Conservation (phyloP, 352 stramenopile species). For the Phytophthora capsici region DNA sequence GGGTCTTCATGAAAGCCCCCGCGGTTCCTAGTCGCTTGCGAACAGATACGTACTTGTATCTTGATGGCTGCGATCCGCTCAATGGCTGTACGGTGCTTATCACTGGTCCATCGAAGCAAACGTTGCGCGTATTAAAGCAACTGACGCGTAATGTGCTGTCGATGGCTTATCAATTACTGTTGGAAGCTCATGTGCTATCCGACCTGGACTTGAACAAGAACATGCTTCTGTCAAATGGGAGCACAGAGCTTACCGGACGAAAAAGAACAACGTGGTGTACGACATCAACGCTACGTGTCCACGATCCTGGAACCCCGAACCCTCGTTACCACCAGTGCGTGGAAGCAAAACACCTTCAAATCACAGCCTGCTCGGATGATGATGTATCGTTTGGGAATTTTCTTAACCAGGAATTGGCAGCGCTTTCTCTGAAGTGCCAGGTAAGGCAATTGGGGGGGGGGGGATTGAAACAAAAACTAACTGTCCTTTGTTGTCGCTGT, state of each 20-base stretch:
- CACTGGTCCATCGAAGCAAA: conserved; percentile 85
- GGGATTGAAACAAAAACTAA: too few relatives aligned
- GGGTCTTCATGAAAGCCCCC: conserved; percentile 36
- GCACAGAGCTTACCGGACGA: conserved; percentile 26
- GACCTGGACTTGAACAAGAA: conserved; percentile 79
- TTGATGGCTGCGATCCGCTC: conserved; percentile 95
- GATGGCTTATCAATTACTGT: conserved; percentile 95
- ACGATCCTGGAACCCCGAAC: conserved; percentile 49
- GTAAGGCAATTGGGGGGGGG: conserved; percentile 35
- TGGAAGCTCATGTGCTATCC: conserved; percentile 95
- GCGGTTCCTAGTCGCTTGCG: conserved; percentile 40
- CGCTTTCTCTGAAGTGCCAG: conserved; percentile 77
- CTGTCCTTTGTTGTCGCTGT: conserved; percentile 8
- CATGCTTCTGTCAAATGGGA: conserved; percentile 31
- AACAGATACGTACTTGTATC: conserved; percentile 92
- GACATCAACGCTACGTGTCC: conserved; percentile 71
- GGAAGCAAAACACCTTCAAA: conserved; percentile 71
- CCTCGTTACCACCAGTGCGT: conserved; percentile 77
- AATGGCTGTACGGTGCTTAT: conserved; percentile 95
- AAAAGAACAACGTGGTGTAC: conserved; percentile 72
- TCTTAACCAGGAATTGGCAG: conserved; percentile 72
- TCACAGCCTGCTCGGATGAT: conserved; percentile 64
- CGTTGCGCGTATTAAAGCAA: conserved; percentile 93
- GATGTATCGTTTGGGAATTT: conserved; percentile 88
- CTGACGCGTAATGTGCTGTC: conserved; percentile 92